Conservation (phyloP, 805 yeast species). For the Candida sithepensis region DNA sequence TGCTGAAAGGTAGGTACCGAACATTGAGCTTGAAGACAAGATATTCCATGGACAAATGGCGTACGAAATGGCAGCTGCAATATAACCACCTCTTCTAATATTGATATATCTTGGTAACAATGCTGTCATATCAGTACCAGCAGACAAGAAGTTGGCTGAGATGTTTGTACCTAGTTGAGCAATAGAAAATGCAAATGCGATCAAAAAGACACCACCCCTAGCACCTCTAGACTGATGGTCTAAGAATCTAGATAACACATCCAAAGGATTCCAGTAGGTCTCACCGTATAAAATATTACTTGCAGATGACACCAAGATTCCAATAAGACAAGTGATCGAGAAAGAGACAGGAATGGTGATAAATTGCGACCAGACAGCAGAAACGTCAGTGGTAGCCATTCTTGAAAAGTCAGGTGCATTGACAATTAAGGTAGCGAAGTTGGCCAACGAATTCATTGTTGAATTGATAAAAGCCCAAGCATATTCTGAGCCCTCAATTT, state of each 20-base stretch:
- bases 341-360: slow-evolving; percentile 73
- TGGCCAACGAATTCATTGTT: slow-evolving; percentile 76
- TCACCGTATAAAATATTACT: slow-evolving; percentile 63
- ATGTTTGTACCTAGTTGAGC: slow-evolving; percentile 80
- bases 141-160: slow-evolving; percentile 66
- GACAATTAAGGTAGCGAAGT: slow-evolving; percentile 83
- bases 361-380: slow-evolving; percentile 54
- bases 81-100: slow-evolving; percentile 76
- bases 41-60: slow-evolving; percentile 84
- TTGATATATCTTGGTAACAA: slow-evolving; percentile 59
- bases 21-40: slow-evolving; percentile 62
- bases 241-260: slow-evolving; percentile 63
- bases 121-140: slow-evolving; percentile 72
- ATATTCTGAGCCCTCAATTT: slow-evolving; percentile 54
- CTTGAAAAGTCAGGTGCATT: slow-evolving; percentile 90
- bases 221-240: slow-evolving; percentile 51
- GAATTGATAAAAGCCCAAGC: slow-evolving; percentile 84
- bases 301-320: slow-evolving; percentile 81
- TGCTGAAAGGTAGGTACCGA: slow-evolving; percentile 77
- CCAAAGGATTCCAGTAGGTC: slow-evolving; percentile 82
- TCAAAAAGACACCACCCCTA: slow-evolving; percentile 77
- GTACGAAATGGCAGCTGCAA: slow-evolving; percentile 70
- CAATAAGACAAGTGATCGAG: slow-evolving; percentile 78
- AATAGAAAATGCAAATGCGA: slow-evolving; percentile 64
- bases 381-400: slow-evolving; percentile 57